phyloP scores from a whole-genome alignment of 164 flowering plant species.

The Vitis rotundifolia region DNA sequence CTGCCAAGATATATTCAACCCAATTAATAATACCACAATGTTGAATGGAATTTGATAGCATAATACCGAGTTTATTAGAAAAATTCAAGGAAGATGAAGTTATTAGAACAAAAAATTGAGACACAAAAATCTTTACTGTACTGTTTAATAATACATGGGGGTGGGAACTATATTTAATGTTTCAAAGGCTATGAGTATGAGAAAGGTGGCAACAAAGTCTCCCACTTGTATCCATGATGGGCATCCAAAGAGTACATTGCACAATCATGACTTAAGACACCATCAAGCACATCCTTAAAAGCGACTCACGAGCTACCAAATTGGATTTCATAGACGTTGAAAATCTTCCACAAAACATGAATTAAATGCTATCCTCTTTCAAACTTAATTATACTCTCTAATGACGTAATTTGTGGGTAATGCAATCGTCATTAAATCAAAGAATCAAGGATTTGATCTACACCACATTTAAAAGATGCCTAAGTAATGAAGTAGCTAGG shows the following conservation, averaged over 20 bases:
- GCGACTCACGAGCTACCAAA: conserved; percentile 21
- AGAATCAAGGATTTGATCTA: neutral
- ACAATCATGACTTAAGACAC: conserved; percentile 12
- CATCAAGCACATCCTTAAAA: conserved; percentile 14
- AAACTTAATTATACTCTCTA: neutral
- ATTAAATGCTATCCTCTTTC: neutral
- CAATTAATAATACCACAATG: too few relatives aligned
- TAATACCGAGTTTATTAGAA: too few relatives aligned
- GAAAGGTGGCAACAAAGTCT: neutral
- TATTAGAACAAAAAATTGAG: too few relatives aligned
- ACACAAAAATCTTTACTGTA: too few relatives aligned
- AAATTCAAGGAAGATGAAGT: too few relatives aligned
- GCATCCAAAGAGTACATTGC: conserved; percentile 4
- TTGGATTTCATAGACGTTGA: neutral
- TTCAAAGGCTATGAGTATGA: neutral
- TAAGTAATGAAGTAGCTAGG: too few relatives aligned
- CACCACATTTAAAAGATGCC: neutral
- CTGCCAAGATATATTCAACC: too few relatives aligned
- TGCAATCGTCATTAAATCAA: conserved; percentile 20
- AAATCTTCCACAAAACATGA: neutral
- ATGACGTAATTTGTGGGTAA: conserved; percentile 20
- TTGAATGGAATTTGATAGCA: too few relatives aligned
- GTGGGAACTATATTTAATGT: too few relatives aligned
- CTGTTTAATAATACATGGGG: too few relatives aligned
- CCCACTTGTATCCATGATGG: conserved; percentile 12